Evolutionary conservation across 768 basidiomycete species (phyloP).

Genomic region (Lyophyllum atratum): DNA sequence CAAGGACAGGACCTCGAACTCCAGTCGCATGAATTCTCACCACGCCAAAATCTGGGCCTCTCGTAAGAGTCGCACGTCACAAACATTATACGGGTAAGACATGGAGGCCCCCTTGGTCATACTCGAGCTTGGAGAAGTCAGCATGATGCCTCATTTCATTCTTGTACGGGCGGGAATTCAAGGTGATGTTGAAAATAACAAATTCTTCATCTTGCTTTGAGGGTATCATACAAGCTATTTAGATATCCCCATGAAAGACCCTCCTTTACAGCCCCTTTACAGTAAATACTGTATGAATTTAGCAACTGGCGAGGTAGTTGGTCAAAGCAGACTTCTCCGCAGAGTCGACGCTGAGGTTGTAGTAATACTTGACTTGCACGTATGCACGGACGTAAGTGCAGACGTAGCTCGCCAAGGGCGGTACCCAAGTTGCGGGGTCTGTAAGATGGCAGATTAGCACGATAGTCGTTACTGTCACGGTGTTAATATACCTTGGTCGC

Average conservation of each 20-base stretch:
- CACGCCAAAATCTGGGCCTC: no score
- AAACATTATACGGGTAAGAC: no score
- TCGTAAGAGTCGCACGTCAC: no score
- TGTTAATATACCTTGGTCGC: conserved; percentile 39
- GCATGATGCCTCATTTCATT: no score
- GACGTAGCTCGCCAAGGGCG: conserved; percentile 46
- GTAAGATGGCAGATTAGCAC: neutral
- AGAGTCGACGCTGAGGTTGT: conserved; percentile 46
- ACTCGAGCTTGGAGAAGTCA: no score
- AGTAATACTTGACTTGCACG: conserved; percentile 54
- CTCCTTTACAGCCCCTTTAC: neutral
- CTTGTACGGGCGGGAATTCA: no score
- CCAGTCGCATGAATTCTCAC: no score
- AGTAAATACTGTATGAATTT: neutral
- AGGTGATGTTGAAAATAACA: no score
- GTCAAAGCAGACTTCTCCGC: conserved; percentile 53
- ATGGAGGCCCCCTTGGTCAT: no score
- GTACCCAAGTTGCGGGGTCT: conserved; percentile 56
- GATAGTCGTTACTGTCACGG: neutral
- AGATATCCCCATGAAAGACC: neutral
- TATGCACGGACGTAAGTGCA: conserved; percentile 59
- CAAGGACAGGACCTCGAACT: no score
- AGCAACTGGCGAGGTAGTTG: conserved; percentile 40
- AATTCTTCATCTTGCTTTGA: no score
- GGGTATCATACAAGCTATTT: no score